Percentiles rank a stretch among this genome's conserved stretches.
phyloP scores from a whole-genome alignment of 2,329 filamentous ascomycete species.

The Teratosphaeria gauchensis region DNA sequence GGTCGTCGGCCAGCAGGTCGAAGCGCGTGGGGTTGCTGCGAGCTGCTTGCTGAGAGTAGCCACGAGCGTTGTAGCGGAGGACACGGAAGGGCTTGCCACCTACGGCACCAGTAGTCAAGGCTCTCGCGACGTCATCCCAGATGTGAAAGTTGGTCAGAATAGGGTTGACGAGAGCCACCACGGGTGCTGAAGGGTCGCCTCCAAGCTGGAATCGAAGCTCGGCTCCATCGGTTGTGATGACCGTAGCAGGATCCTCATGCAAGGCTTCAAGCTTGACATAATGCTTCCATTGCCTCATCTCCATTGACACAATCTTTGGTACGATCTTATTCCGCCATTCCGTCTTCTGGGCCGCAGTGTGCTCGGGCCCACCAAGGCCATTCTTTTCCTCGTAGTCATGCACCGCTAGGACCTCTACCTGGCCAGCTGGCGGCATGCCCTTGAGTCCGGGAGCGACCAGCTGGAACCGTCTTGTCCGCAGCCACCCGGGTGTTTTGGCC shows the following conservation, averaged over 20 bases:
- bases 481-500: constrained; percentile 67
- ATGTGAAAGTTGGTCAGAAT: constrained; percentile 69
- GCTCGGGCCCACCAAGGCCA: constrained; percentile 55
- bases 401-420: constrained; percentile 53
- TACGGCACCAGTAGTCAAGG: constrained; percentile 45
- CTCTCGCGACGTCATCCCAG: constrained; percentile 64
- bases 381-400: constrained; percentile 64
- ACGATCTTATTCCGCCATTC: constrained; percentile 52
- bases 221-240: constrained; percentile 60
- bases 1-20: constrained; percentile 58
- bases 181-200: constrained; percentile 59
- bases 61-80: constrained; percentile 68
- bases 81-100: constrained; percentile 57
- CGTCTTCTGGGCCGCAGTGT: constrained; percentile 54
- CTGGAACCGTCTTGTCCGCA: constrained; percentile 60
- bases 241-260: constrained; percentile 53
- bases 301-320: constrained; percentile 47
- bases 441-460: constrained; percentile 53
- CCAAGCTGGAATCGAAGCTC: constrained; percentile 65
- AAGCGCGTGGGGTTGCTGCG: constrained; percentile 41
- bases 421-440: constrained; percentile 32
- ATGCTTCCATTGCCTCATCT: constrained; percentile 54
- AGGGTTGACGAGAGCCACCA: constrained; percentile 69
- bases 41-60: constrained; percentile 42
- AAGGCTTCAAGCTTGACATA: constrained; percentile 69